Evolutionary conservation across 129 eudicot genomes (phyloP), one percentile per base, ranked within the genome.

Genomic region (Flaveria robusta): DNA sequence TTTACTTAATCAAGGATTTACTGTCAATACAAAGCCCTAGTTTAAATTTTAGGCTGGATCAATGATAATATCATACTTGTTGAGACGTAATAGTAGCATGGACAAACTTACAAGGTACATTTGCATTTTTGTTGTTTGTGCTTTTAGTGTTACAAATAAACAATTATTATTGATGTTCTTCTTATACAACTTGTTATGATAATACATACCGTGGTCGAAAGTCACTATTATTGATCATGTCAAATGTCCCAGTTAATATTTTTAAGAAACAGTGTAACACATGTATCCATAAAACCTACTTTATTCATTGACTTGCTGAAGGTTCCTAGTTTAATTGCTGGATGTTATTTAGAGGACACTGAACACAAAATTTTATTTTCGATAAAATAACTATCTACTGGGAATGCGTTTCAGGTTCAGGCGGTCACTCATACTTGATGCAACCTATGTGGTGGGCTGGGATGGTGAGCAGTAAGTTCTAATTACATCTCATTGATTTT

Each of bases 381-480:
- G 3, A 3, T n/a, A 43, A n/a, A 62, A 29, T 26, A 5, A 24
- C 18, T 18, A 31, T 47, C 14, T n/a, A 50, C 34, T 20, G 62
- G 37, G 71, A 74, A 47, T 81, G 13, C 39, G 50, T 75, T 47
- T 58, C 86, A 92, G 97, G 96, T 46, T 80, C 92, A 54, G 97
- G 98, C 74, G 98, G 98, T 55, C 80, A 81, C 82, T 79, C 97
- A 13, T 93, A 93, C 85, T 81, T 93, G 74, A 31, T 10, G 80
- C 91, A 90, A 79, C 98, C 98, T 10, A 70, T 84, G 92, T 93
- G 98, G 98, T 93, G 98, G 98, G 88, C 82, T 78, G 98, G 98
- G 74, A 88, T 93, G 96, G 63, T 88, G 67, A 71, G 96, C 80
- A 93, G 98, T 93, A 88, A 85, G 95, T 79, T 68, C 71, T 72